Evolutionary conservation across 495 filamentous ascomycete species (phyloP).

Genomic region (Xylona heveae): DNA sequence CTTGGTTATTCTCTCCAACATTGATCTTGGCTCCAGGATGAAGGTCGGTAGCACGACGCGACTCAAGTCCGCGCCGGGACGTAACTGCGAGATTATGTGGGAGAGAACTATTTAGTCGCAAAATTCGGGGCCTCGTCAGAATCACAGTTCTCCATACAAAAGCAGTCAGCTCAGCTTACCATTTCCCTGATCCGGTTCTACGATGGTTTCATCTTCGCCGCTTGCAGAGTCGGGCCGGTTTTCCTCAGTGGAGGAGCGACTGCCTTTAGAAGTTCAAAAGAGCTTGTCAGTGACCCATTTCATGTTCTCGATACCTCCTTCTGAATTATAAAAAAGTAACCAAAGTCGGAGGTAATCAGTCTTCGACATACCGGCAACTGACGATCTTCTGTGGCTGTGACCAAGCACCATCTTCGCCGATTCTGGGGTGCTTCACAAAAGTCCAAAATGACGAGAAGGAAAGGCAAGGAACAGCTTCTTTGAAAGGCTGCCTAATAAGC

Average conservation of each 20-base stretch:
- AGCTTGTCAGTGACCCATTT: neutral
- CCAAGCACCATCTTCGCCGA: too few relatives aligned
- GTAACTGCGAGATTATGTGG: slow-evolving; percentile 91
- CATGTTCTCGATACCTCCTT: neutral
- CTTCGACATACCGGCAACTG: too few relatives aligned
- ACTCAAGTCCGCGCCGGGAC: slow-evolving; percentile 87
- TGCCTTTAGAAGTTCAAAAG: slow-evolving; percentile 17
- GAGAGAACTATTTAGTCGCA: slow-evolving; percentile 40
- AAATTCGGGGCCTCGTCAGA: neutral
- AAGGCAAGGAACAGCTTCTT: too few relatives aligned
- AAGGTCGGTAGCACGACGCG: slow-evolving; percentile 91
- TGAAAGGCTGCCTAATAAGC: too few relatives aligned
- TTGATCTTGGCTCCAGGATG: slow-evolving; percentile 90
- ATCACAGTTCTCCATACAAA: slow-evolving; percentile 1
- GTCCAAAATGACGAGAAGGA: too few relatives aligned
- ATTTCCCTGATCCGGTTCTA: slow-evolving; percentile 58
- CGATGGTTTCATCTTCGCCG: slow-evolving; percentile 55
- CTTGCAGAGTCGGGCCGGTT: slow-evolving; percentile 16
- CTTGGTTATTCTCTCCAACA: slow-evolving; percentile 99
- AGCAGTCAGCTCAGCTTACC: slow-evolving; percentile 23
- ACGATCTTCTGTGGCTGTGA: too few relatives aligned
- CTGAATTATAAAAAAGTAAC: neutral
- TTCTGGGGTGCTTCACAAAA: too few relatives aligned
- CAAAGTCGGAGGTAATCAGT: too few relatives aligned
- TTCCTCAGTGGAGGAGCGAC: slow-evolving; percentile 33